Percentiles rank a stretch among this genome's conserved stretches.
Evolutionary conservation across 1,284 basidiomycete genomes (phyloP).

Genomic region (Agaricales sp.): DNA sequence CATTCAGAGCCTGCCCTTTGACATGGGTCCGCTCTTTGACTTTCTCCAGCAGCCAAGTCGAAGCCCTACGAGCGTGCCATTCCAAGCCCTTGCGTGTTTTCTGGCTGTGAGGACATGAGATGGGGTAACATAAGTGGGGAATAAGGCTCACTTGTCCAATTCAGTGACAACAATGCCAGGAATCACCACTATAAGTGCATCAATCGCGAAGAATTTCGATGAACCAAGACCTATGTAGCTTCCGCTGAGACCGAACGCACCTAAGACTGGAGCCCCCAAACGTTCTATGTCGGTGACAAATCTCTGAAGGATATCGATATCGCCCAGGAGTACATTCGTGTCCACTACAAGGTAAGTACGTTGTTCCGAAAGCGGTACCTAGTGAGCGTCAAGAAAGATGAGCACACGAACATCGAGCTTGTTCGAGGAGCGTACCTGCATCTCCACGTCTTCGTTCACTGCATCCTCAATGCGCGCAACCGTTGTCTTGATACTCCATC

Average conservation of each 20-base stretch:
- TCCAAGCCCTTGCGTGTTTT: constrained; percentile 49
- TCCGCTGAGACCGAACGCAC: background rate
- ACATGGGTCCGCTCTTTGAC: constrained; percentile 47
- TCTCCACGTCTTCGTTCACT: background rate
- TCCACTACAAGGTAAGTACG: constrained; percentile 49
- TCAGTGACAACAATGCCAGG: constrained; percentile 65
- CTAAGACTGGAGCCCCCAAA: constrained; percentile 29
- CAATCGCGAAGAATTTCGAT: background rate
- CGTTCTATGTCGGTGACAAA: constrained; percentile 54
- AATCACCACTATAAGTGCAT: constrained; percentile 36
- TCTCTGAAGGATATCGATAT: constrained; percentile 48
- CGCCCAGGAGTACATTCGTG: constrained; percentile 62
- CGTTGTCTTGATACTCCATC: background rate
- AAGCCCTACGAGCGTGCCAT: constrained; percentile 62
- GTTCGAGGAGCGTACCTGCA: background rate
- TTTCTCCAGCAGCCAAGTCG: constrained; percentile 58
- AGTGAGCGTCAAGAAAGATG: background rate
- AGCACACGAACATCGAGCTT: background rate
- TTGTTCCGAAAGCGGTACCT: constrained; percentile 20
- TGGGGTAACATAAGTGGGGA: constrained; percentile 3
- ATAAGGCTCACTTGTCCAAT: constrained; percentile 48
- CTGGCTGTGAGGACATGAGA: constrained; percentile 30
- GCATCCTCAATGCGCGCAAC: background rate
- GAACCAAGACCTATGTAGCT: background rate
- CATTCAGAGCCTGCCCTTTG: constrained; percentile 54